Conservation (phyloP, 768 basidiomycete genomes). For the Mycena galopus region DNA sequence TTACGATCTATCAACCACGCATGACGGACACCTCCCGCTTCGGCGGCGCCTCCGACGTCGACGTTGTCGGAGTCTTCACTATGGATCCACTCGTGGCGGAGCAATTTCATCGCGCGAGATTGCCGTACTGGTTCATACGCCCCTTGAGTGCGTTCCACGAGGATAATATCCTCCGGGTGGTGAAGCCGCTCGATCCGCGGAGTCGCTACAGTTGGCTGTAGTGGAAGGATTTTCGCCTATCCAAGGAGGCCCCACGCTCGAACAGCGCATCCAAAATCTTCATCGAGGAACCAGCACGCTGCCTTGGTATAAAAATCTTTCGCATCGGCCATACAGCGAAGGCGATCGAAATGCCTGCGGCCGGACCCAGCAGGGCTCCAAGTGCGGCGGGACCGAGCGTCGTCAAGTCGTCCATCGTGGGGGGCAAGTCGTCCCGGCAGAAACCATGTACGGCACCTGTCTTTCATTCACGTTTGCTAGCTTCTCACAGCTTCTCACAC, state of each 20-base stretch:
- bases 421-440: too few relatives aligned
- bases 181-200: background rate
- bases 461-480: background rate
- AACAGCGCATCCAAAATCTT: background rate
- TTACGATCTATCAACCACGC: conserved; percentile 22
- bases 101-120: conserved; percentile 25
- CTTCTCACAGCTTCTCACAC: background rate
- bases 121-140: too few relatives aligned
- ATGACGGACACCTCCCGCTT: conserved; percentile 10
- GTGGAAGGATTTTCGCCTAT: background rate
- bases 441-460: too few relatives aligned
- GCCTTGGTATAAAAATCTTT: background rate
- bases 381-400: too few relatives aligned
- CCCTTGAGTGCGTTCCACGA: too few relatives aligned
- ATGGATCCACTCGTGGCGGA: conserved; percentile 16
- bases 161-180: background rate
- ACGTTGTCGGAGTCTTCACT: conserved; percentile 35
- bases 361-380: too few relatives aligned
- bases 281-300: background rate
- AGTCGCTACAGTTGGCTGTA: background rate
- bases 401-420: too few relatives aligned
- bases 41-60: background rate
- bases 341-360: background rate
- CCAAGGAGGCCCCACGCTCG: background rate
- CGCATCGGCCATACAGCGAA: background rate